phyloP scores from a whole-genome alignment of 495 filamentous ascomycete species.

The Annulohypoxylon nitens region DNA sequence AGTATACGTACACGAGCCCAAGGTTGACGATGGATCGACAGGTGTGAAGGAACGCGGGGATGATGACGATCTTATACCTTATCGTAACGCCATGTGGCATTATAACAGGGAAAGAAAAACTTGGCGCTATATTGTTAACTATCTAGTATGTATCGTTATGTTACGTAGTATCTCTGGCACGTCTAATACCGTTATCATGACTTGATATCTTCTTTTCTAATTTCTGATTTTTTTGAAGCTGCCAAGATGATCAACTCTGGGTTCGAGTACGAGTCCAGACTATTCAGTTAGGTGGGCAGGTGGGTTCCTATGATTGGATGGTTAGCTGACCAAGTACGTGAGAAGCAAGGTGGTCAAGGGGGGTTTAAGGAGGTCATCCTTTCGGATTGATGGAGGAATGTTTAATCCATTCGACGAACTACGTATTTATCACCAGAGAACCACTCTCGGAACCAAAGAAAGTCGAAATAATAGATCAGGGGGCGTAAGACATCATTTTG shows the following conservation, averaged over 20 bases:
- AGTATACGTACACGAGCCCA: background rate
- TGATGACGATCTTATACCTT: conserved; percentile 29
- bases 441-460: conserved; percentile 18
- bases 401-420: conserved; percentile 11
- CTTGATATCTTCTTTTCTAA: background rate
- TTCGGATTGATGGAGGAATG: conserved; percentile 20
- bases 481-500: conserved; percentile 11
- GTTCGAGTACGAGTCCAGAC: conserved; percentile 31
- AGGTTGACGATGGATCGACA: conserved; percentile 32
- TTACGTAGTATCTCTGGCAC: conserved; percentile 18
- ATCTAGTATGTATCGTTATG: background rate
- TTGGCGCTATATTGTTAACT: background rate
- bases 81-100: conserved; percentile 38
- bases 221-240: background rate
- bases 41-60: conserved; percentile 15
- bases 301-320: conserved; percentile 15
- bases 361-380: background rate
- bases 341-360: conserved; percentile 5
- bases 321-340: background rate
- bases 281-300: background rate
- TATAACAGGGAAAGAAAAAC: conserved; percentile 28
- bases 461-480: background rate
- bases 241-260: conserved; percentile 33
- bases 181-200: conserved; percentile 11
- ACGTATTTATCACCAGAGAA: conserved; percentile 18